Conservation (phyloP, 208 protist genomes). For the Balamuthia mandrillaris region DNA sequence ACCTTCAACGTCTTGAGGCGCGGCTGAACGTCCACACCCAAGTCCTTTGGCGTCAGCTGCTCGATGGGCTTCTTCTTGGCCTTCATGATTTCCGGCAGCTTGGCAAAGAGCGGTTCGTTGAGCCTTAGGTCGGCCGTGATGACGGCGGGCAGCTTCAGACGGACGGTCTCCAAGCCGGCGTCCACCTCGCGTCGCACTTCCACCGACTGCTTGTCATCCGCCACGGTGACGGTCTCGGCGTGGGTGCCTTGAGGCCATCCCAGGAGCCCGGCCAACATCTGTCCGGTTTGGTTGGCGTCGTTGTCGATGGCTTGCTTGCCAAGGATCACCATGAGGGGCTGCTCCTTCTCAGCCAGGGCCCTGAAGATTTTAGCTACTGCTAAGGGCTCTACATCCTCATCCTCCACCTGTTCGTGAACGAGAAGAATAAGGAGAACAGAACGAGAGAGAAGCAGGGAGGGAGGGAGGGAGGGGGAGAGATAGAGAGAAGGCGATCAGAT, state of each 20-base stretch:
- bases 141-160: slow-evolving; percentile 73
- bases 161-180: slow-evolving; percentile 85
- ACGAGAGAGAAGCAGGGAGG: too few relatives aligned
- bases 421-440: too few relatives aligned
- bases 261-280: slow-evolving; percentile 88
- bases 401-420: too few relatives aligned
- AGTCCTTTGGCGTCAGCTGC: slow-evolving; percentile 68
- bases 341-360: slow-evolving; percentile 73
- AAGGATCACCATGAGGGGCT: slow-evolving; percentile 67
- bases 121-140: slow-evolving; percentile 75
- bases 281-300: slow-evolving; percentile 87
- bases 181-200: slow-evolving; percentile 90
- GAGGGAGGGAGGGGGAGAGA: too few relatives aligned
- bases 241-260: slow-evolving; percentile 74
- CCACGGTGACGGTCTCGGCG: slow-evolving; percentile 50
- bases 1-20: slow-evolving; percentile 71
- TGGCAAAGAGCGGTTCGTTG: slow-evolving; percentile 92
- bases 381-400: slow-evolving; percentile 80
- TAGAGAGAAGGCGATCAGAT: too few relatives aligned
- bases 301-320: slow-evolving; percentile 96
- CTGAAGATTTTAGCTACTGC: slow-evolving; percentile 86
- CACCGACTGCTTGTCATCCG: slow-evolving; percentile 66
- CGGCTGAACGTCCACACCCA: slow-evolving; percentile 79
- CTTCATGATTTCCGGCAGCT: slow-evolving; percentile 96
- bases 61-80: slow-evolving; percentile 91